These are phyloP conservation scores for Yamadazyma endophytica DNA, from an alignment of 805 yeast genomes.

Conservation along the genomic window DNA sequence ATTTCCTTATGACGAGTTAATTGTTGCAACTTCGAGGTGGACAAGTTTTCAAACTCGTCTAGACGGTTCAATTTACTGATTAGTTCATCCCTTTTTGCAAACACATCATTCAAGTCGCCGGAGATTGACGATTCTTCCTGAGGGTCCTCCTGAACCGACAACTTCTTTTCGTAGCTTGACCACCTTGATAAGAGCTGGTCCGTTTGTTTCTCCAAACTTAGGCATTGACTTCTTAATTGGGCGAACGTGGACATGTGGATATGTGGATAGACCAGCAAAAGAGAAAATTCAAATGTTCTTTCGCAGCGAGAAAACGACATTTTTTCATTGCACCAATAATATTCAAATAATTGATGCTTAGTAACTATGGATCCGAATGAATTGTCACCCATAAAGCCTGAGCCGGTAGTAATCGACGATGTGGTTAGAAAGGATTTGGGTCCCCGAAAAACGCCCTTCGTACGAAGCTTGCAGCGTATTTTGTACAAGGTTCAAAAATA, in stretches of 20 bases:
- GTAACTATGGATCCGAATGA: no score
- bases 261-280: no score
- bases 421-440: no score
- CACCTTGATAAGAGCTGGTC: conserved; percentile 48
- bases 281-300: no score
- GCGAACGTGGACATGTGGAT: conserved; percentile 44
- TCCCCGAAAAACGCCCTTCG: conserved; percentile 3
- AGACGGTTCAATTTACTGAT: conserved; percentile 30
- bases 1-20: conserved; percentile 77
- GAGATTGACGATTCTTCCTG: conserved; percentile 18
- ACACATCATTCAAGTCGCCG: conserved; percentile 19
- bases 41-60: conserved; percentile 28
- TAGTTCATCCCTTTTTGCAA: conserved; percentile 45
- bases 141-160: conserved; percentile 20
- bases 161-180: conserved; percentile 25
- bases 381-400: conserved; percentile 7
- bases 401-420: conserved; percentile 6
- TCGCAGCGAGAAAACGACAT: no score
- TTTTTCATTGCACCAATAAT: no score
- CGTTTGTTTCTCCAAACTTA: conserved; percentile 69
- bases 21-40: conserved; percentile 77
- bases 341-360: no score
- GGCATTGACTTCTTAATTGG: conserved; percentile 64
- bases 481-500: conserved; percentile 45
- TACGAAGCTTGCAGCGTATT: conserved; percentile 12